Base-by-base conservation (phyloP, 164 flowering plant genomes). In the Akebia trifoliata region DNA sequence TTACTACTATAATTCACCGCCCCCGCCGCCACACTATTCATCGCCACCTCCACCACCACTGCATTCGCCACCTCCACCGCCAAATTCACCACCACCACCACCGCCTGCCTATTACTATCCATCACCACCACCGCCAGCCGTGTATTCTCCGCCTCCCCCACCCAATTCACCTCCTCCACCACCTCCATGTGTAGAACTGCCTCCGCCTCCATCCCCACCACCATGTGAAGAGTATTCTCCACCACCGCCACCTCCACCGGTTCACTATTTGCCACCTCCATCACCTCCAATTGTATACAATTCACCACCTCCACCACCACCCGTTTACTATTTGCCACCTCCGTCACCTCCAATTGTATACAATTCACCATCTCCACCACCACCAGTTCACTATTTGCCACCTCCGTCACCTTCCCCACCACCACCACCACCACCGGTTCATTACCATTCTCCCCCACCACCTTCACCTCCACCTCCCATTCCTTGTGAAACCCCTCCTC, bases 91-190 rank as follows among this genome's bases (percentile, higher is more conserved):
- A n/a, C 68, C 57, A 0, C 72, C 76, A 2, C 75, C 76, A 0
- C 70, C 72, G 6, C 60, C 70, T 0, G 61, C 62, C 0, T 40
- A 56, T 24, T 60, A 62, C 0, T 17, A 52, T 5, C 53, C 65
- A 7, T 51, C 70, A 3, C 56, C 70, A 30, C 66, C 69, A 6
- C 70, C 63, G 0, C 62, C 71, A 18, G 68, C 74, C 1, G 17
- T 28, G 1, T 18, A 57, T 51, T 51, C 67, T 4, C 64, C 66
- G 22, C 68, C 67, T 0, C 67, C 71, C 11, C 69, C 75, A 29
- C 72, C 76, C 15, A 54, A 53, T 54, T 58, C 74, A 9, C 72
- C 78, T 1, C 77, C 83, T 1, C 75, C 79, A 12, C 79, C 79
- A 38, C 76, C 78, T n/a, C 65, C 76, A 18, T 59, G 66, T 38